Conservation (phyloP, 208 protist species). For the Blechomonas ayalai region DNA sequence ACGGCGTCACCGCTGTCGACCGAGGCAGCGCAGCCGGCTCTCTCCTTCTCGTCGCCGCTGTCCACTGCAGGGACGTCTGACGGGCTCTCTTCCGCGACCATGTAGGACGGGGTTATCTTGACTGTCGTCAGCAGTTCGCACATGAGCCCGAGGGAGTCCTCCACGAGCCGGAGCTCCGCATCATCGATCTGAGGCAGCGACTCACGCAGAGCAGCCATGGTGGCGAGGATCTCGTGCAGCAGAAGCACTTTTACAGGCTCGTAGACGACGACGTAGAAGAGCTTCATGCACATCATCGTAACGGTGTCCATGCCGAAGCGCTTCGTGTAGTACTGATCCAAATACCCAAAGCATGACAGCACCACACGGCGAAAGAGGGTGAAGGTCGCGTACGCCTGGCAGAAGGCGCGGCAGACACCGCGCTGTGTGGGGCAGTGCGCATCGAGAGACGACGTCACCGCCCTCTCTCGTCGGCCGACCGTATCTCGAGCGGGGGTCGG, state of each 20-base stretch:
- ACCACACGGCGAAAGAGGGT: constrained; percentile 46
- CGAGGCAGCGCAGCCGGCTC: not conserved
- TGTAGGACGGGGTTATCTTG: constrained; percentile 31
- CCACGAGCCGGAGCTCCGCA: no score
- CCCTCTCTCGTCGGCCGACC: no score
- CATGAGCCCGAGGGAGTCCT: constrained; percentile 21
- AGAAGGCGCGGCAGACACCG: constrained; percentile 36
- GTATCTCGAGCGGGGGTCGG: not conserved
- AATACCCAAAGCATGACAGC: constrained; percentile 77
- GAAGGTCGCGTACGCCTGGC: constrained; percentile 50
- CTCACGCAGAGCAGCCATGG: not conserved
- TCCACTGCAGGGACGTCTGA: constrained; percentile 1
- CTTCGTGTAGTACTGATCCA: constrained; percentile 74
- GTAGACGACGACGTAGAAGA: constrained; percentile 77
- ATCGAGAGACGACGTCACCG: not conserved
- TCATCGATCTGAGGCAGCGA: not conserved
- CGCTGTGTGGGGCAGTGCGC: not conserved
- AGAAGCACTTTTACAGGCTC: constrained; percentile 36
- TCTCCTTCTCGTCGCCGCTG: not conserved
- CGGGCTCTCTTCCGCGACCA: constrained; percentile 23
- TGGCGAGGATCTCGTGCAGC: constrained; percentile 9
- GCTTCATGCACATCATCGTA: constrained; percentile 57
- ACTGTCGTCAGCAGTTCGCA: constrained; percentile 26
- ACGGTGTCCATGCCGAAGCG: constrained; percentile 64
- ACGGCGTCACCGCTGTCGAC: not conserved